Base-by-base conservation (phyloP, 2,329 filamentous ascomycete species). In the Teratosphaeria epicoccoides region DNA sequence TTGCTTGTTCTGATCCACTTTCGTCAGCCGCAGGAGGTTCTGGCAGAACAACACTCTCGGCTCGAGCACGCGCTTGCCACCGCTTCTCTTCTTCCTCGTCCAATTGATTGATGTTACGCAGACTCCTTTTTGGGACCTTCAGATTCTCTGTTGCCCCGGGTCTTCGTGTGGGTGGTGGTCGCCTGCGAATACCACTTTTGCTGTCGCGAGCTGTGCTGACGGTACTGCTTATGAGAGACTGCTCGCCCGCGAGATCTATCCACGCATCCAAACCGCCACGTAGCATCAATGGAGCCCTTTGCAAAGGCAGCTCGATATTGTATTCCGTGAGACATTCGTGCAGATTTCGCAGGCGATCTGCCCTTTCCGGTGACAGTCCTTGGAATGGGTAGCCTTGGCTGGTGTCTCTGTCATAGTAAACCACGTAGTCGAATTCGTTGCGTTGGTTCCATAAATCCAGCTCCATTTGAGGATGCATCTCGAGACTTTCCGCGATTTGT, bases 221-320 rank as follows among this genome's bases (percentile, higher is more conserved):
- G 23, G 75, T 72, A 2, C 80, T 80, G 22, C 74, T 76, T 46
- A 75, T 73, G 47, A 86, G 72, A 1, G 85, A 83, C 49, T 82
- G 77, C 11, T 74, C 71, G 2, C 93, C 91, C 61, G 95, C 76
- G n/a, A 93, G 70, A 61, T 93, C 84, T 17, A 82, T 72, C 93
- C 93, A 98, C 4, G 88, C 87, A 59, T 90, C 82, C 10, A 98
- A 68, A 0, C 93, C 93, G 17, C 93, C 93, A 49, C 79, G 74
- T 1, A 98, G 73, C 26, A 98, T 75, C 51, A 88, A 86, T 0
- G 91, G 90, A 2, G 79, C 77, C 24, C 82, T 76, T 52, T 81
- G 84, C 26, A 95, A 71, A 9, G 84, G 84, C 59, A 85, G 87
- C 14, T 84, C 82, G 52, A 85, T 86, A 59, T 90, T 95, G 68